Evolutionary conservation across 2,329 filamentous ascomycete species (phyloP), one percentile per base, ranked within the genome.

Genomic region (Fusarium sp.): DNA sequence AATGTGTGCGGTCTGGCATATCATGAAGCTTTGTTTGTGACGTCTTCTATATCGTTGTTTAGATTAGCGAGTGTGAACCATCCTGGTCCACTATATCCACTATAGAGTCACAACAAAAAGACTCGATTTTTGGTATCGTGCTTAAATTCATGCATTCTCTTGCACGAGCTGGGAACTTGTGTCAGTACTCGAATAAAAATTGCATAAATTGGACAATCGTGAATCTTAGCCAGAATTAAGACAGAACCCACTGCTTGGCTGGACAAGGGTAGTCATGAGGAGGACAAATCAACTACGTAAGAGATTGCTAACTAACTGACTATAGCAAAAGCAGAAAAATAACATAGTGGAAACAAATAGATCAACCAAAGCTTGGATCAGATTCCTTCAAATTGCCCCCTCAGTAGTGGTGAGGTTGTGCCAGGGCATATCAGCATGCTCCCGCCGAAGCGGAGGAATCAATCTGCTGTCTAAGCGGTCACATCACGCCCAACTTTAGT

Each of bases 401-500:
- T 78, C 61, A 80, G 84, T 85, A 87, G 88, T 91, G 89, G 89
- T 91, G 84, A 87, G 80, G 57, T 79, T 80, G 87, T 85, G 87
- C 87, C 86, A 82, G 84, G 83, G 88, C 89, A 91, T 90, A 69
- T 90, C 88, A 88, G 83, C 89, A 90, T 85, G 83, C 84, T 84
- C 84, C 86, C 84, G 83, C 81, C 80, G 78, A 81, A 75, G 83
- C 81, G 83, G 82, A 83, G 84, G 85, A 84, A 80, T 81, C 81
- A 83, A 87, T 90, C 81, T 83, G 81, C 83, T 86, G 85, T 79
- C 81, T 83, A 79, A 67, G 53, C 86, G 87, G 85, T 85, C 90
- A 92, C 92, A 88, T 94, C 91, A 91, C 86, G 80, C 89, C 90
- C 91, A 90, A 88, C 89, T 78, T 89, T 93, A 93, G 91, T 93